Evolutionary conservation across 352 stramenopile species (phyloP).

Genomic region (Phytophthora capsici): DNA sequence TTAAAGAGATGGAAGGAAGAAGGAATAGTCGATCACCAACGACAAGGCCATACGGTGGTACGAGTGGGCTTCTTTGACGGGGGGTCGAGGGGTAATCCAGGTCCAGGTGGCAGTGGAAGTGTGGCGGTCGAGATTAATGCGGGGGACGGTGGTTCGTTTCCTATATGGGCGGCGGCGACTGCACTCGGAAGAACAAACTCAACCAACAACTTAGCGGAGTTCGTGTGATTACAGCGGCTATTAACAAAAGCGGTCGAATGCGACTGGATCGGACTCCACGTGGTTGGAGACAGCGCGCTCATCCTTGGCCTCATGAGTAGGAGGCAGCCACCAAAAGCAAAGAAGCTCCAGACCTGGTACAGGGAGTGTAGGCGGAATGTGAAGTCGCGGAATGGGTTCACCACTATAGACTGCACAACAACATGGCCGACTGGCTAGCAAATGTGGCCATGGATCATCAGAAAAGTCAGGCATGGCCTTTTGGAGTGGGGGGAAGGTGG

Average conservation of each 20-base stretch:
- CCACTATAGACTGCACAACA: background rate
- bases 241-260: background rate
- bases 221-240: conserved; percentile 3
- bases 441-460: too few species aligned
- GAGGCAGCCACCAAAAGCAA: background rate
- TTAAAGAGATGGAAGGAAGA: background rate
- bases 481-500: too few species aligned
- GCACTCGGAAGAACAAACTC: background rate
- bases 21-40: background rate
- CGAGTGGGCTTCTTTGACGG: conserved; percentile 7
- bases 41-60: background rate
- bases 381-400: background rate
- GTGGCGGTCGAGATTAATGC: too few species aligned
- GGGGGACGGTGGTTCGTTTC: conserved; percentile 1
- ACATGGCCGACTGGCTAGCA: too few species aligned
- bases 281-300: conserved; percentile 5
- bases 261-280: background rate
- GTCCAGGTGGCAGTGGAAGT: too few species aligned
- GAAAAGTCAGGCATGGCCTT: too few species aligned
- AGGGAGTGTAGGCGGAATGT: background rate
- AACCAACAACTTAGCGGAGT: conserved; percentile 8
- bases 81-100: conserved; percentile 2
- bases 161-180: conserved; percentile 1
- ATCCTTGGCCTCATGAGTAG: background rate
- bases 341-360: background rate